Percentiles rank a stretch among this genome's conserved stretches.
Conservation (phyloP, 768 basidiomycete species). For the Pseudohyphozyma bogoriensis region DNA sequence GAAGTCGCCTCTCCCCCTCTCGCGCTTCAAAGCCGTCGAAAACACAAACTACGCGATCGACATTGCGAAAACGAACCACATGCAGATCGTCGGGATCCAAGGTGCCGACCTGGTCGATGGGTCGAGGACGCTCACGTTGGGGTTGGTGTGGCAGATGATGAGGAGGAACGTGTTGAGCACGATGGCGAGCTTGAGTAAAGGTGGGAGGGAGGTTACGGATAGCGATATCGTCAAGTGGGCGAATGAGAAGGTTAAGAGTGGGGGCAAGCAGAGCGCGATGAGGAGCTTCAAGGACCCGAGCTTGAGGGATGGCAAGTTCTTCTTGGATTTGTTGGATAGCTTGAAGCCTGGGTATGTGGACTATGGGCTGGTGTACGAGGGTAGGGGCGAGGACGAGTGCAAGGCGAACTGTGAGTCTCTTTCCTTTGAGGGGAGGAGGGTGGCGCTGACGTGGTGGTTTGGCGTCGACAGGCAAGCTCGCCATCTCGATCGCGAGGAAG, state of each 20-base stretch:
- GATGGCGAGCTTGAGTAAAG: conserved; percentile 55
- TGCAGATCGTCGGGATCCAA: conserved; percentile 95
- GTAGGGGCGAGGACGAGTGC: conserved; percentile 68
- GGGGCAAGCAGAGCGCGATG: conserved; percentile 49
- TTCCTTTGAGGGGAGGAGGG: too few relatives aligned
- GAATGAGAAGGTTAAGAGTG: conserved; percentile 66
- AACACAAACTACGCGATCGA: conserved; percentile 96
- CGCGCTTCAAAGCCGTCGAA: conserved; percentile 94
- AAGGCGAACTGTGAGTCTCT: conserved; percentile 69
- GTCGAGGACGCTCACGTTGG: conserved; percentile 81
- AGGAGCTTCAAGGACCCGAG: conserved; percentile 90
- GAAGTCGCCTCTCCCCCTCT: conserved; percentile 60
- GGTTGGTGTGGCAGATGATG: conserved; percentile 86
- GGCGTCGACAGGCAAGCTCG: conserved; percentile 84
- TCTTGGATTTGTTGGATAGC: conserved; percentile 82
- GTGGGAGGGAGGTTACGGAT: conserved; percentile 78
- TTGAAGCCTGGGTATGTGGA: conserved; percentile 93
- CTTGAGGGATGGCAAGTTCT: conserved; percentile 79
- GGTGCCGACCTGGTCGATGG: conserved; percentile 95
- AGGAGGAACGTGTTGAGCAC: conserved; percentile 80
- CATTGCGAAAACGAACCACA: conserved; percentile 78
- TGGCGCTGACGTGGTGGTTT: background rate
- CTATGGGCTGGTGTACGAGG: conserved; percentile 55
- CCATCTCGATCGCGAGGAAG: conserved; percentile 97
- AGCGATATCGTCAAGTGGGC: conserved; percentile 94